A percentile compares a stretch with the other conserved stretches of the same genome.
Evolutionary conservation across 2,329 filamentous ascomycete species (phyloP).

Genomic region (Aspergillus uvarum): DNA sequence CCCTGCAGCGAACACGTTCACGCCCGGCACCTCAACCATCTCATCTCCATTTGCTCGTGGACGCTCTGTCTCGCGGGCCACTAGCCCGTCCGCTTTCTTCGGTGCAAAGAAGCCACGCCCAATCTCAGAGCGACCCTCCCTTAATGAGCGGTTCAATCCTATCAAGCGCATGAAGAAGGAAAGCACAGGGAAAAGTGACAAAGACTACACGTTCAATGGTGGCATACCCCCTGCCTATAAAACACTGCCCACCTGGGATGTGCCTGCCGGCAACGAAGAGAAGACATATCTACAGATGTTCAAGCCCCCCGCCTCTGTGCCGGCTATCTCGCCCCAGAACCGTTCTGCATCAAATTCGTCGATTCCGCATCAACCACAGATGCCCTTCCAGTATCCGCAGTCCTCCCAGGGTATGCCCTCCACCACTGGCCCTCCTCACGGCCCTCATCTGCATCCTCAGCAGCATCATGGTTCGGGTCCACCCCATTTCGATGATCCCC

Average conservation of each 20-base stretch:
- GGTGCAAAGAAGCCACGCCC: slow-evolving; percentile 71
- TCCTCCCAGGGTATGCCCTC: slow-evolving; percentile 66
- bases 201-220: slow-evolving; percentile 71
- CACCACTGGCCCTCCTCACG: slow-evolving; percentile 71
- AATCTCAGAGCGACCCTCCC: slow-evolving; percentile 54
- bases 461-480: slow-evolving; percentile 68
- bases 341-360: slow-evolving; percentile 63
- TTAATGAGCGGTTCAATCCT: slow-evolving; percentile 59
- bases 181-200: slow-evolving; percentile 50
- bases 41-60: slow-evolving; percentile 63
- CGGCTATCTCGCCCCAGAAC: slow-evolving; percentile 69
- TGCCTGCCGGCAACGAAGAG: slow-evolving; percentile 67
- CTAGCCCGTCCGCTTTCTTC: slow-evolving; percentile 57
- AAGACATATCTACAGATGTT: slow-evolving; percentile 80
- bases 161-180: slow-evolving; percentile 72
- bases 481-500: slow-evolving; percentile 75
- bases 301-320: slow-evolving; percentile 61
- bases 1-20: slow-evolving; percentile 77
- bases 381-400: slow-evolving; percentile 80
- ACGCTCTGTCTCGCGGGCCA: slow-evolving; percentile 47
- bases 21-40: slow-evolving; percentile 63
- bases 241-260: slow-evolving; percentile 82
- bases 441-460: slow-evolving; percentile 72
- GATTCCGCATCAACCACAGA: slow-evolving; percentile 77
- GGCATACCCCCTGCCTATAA: slow-evolving; percentile 83